Conservation (phyloP, 495 filamentous ascomycete genomes). For the Penicillium samsonianum region DNA sequence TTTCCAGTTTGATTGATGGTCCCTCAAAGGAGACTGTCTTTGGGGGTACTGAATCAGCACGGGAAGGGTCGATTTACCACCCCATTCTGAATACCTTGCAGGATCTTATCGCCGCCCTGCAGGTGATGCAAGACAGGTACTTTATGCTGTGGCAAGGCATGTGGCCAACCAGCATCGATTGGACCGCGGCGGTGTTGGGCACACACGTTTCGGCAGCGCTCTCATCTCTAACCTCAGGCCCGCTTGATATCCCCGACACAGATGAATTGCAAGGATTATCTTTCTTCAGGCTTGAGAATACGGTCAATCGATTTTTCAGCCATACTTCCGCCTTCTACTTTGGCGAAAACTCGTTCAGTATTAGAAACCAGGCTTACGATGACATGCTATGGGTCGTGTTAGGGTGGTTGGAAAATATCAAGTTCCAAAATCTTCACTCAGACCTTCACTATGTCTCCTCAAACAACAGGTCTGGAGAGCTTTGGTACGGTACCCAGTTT, state of each 20-base stretch:
- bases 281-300: slow-evolving; percentile 61
- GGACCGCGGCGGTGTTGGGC: slow-evolving; percentile 86
- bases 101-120: slow-evolving; percentile 60
- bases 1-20: background rate
- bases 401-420: slow-evolving; percentile 82
- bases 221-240: slow-evolving; percentile 56
- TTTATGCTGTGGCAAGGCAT: slow-evolving; percentile 77
- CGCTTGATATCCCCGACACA: slow-evolving; percentile 24
- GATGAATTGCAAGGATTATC: slow-evolving; percentile 26
- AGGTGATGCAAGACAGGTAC: slow-evolving; percentile 74
- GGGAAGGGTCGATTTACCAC: slow-evolving; percentile 12
- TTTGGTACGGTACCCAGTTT: slow-evolving; percentile 78
- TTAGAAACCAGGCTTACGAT: slow-evolving; percentile 84
- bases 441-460: slow-evolving; percentile 51
- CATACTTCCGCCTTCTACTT: slow-evolving; percentile 79
- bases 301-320: slow-evolving; percentile 79
- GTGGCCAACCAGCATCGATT: slow-evolving; percentile 89
- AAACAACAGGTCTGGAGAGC: slow-evolving; percentile 14
- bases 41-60: slow-evolving; percentile 9
- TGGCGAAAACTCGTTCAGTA: slow-evolving; percentile 74
- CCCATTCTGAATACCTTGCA: slow-evolving; percentile 32
- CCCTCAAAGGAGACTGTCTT: slow-evolving; percentile 14
- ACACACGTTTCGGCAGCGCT: slow-evolving; percentile 76
- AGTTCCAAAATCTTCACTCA: slow-evolving; percentile 73
- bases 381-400: slow-evolving; percentile 98